Conservation (phyloP, 257 asterid species). For the Capsicum pubescens region DNA sequence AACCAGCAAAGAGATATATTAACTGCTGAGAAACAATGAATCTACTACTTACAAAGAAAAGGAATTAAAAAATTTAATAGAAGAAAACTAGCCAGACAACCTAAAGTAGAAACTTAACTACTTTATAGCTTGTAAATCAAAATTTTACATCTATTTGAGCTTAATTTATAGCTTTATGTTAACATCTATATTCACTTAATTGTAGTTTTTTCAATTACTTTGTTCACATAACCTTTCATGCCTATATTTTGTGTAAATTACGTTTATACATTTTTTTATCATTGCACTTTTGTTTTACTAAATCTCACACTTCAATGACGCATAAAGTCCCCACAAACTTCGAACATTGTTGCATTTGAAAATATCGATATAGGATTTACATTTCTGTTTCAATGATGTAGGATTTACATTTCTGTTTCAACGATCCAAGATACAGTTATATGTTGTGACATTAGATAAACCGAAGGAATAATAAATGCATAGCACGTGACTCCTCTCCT, state of each 20-base stretch:
- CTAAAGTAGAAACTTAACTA: not conserved
- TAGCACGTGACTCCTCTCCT: not conserved
- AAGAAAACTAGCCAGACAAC: not conserved
- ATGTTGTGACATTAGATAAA: not conserved
- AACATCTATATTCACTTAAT: no score
- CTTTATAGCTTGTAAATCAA: not conserved
- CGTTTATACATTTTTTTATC: not conserved
- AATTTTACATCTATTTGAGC: no score
- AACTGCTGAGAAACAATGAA: not conserved
- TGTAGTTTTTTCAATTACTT: no score
- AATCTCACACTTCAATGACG: not conserved
- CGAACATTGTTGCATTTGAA: not conserved
- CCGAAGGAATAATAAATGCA: not conserved
- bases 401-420: not conserved
- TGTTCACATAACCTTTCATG: not conserved
- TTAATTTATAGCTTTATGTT: no score
- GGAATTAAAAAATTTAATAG: not conserved
- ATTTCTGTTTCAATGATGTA: not conserved
- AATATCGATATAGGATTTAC: not conserved
- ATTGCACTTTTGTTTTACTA: not conserved
- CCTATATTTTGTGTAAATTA: not conserved
- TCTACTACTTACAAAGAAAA: not conserved
- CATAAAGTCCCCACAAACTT: not conserved
- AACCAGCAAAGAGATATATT: no score
- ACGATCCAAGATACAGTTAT: slow-evolving; percentile 5